Evolutionary conservation across 345 rosid genomes (phyloP).

Genomic region (Cardamine chenopodiifolia): DNA sequence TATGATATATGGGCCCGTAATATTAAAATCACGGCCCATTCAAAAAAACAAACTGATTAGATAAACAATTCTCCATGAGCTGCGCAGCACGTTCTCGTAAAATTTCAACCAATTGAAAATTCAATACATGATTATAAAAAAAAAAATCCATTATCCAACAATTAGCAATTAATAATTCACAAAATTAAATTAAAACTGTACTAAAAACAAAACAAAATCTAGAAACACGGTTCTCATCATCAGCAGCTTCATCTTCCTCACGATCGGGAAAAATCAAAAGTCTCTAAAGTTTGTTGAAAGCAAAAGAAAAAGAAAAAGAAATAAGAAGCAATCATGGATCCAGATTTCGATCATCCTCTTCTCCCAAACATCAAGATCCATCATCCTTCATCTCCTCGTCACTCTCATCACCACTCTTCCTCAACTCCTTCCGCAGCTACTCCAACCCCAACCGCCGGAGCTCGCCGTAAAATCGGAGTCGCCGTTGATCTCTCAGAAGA

Average conservation of each 20-base stretch:
- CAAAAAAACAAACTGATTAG: background rate
- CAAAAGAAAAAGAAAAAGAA: background rate
- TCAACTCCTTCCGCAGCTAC: constrained; percentile 48
- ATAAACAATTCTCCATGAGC: background rate
- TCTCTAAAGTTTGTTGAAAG: background rate
- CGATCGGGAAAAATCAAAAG: background rate
- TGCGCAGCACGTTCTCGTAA: constrained; percentile 37
- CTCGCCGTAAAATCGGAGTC: constrained; percentile 87
- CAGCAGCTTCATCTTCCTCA: background rate
- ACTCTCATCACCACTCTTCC: constrained; percentile 48
- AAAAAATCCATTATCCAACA: constrained; percentile 31
- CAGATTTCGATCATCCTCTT: constrained; percentile 59
- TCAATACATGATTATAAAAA: background rate
- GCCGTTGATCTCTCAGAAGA: constrained; percentile 94
- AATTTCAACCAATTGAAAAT: background rate
- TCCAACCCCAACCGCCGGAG: constrained; percentile 80
- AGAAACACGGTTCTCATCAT: constrained; percentile 18
- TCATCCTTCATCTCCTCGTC: constrained; percentile 51
- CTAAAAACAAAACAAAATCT: background rate
- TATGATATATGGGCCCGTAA: background rate
- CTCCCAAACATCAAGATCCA: constrained; percentile 82
- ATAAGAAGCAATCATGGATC: constrained; percentile 20
- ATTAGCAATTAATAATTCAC: constrained; percentile 9
- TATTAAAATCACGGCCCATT: constrained; percentile 17
- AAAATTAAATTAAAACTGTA: background rate